Evolutionary conservation across 2,329 filamentous ascomycete species (phyloP), one percentile per base, ranked within the genome.

Genomic region (Metarhizium rileyi): DNA sequence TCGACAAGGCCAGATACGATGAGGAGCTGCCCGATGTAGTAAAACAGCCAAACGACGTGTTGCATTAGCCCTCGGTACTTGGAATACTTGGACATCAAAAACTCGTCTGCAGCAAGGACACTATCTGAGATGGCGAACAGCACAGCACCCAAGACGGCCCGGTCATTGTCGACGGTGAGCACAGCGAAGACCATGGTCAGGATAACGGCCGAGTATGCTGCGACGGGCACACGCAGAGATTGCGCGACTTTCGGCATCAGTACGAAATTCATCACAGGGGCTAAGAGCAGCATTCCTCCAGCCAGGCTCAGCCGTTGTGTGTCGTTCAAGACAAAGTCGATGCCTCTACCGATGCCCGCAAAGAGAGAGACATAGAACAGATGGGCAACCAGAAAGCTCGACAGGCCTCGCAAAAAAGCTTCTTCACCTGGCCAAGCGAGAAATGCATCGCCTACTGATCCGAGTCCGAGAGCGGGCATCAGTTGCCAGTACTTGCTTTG

Each of bases 371-470:
- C 60, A 55, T 69, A 69, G 20, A 66, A 56, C 1, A 65, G 10
- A 51, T 68, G 66, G 1, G 65, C 61, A 16, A 54, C 47, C 9
- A 69, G 50, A 50, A 69, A 69, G 56, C 61, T 64, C 6, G 48
- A 50, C 1, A 69, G 60, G 3, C 66, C 66, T 33, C 55, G 47
- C 1, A 67, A 56, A 44, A 68, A 69, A 4, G 58, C 57, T 1
- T 33, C 42, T 7, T 67, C 63, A 38, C 61, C 59, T 16, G 63
- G 59, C 61, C 60, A 65, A 1, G 66, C 62, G 5, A 69, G 61
- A 50, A 67, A 66, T 3, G 62, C 62, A 35, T 69, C 66, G n/a
- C 66, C 66, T 5, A 61, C 12, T 2, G 65, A 55, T 5, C 63
- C 61, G 27, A 67, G 57, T 0, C 56, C 61, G 10, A 66, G 58